Percentiles rank a stretch among this genome's conserved stretches.
These are phyloP conservation scores for Samsoniella hepiali DNA, from an alignment of 2,329 filamentous ascomycete species.

Conservation along the genomic window DNA sequence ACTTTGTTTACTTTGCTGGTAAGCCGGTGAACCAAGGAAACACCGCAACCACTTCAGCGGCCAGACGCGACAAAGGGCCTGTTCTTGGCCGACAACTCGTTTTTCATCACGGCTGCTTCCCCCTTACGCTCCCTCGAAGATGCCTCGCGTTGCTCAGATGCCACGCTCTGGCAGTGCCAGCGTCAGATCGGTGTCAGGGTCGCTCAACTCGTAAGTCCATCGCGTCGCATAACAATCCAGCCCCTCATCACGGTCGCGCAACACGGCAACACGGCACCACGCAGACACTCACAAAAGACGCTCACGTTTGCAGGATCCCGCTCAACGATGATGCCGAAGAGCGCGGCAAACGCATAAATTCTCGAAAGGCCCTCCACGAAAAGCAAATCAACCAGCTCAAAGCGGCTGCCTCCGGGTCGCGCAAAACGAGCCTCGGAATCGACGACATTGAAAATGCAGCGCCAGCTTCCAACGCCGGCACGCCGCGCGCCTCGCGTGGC, in stretches of 20 bases:
- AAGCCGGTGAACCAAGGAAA: constrained; percentile 5
- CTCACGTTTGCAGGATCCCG: constrained; percentile 63
- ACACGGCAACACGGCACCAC: background rate
- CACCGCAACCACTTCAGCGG: constrained; percentile 11
- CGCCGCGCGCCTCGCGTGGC: constrained; percentile 40
- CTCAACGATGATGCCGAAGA: constrained; percentile 94
- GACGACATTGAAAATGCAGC: constrained; percentile 57
- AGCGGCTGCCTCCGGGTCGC: constrained; percentile 60
- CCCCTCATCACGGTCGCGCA: constrained; percentile 20
- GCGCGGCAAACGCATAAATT: constrained; percentile 82
- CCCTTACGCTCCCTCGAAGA: constrained; percentile 30
- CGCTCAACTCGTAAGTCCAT: constrained; percentile 24
- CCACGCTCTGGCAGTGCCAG: constrained; percentile 46
- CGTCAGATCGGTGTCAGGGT: constrained; percentile 44
- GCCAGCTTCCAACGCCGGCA: constrained; percentile 53
- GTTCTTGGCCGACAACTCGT: background rate
- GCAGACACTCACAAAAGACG: background rate
- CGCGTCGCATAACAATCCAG: constrained; percentile 21
- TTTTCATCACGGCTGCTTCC: background rate
- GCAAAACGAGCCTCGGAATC: constrained; percentile 59
- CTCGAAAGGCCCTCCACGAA: constrained; percentile 83
- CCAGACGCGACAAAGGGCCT: constrained; percentile 16
- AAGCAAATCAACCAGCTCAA: constrained; percentile 90
- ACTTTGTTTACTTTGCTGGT: constrained; percentile 21
- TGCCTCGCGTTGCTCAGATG: constrained; percentile 58